Evolutionary conservation across 352 stramenopile species (phyloP).

Genomic region (Phytophthora melonis): DNA sequence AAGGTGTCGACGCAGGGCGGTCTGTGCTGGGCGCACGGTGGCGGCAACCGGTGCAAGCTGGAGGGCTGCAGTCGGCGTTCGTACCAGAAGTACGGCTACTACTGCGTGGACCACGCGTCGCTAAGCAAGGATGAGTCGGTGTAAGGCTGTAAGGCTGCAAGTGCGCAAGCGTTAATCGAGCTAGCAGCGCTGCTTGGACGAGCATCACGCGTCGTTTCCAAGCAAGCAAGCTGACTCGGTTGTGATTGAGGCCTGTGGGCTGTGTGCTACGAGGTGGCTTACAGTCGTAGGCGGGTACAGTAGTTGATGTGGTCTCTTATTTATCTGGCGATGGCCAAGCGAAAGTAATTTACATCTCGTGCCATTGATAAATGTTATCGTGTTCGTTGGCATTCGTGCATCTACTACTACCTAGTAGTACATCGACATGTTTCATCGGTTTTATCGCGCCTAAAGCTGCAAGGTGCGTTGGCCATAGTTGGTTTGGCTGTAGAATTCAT

Average conservation of each 20-base stretch:
- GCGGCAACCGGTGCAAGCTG: conserved; percentile 66
- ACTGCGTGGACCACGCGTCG: conserved; percentile 60
- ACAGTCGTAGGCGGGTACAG: background rate
- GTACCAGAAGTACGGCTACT: conserved; percentile 79
- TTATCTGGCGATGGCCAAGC: background rate
- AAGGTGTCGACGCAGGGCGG: conserved; percentile 69
- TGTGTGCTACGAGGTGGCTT: no score
- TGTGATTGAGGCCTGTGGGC: background rate
- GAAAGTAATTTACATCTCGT: no score
- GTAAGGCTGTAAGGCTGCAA: conserved; percentile 6
- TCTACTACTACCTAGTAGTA: no score
- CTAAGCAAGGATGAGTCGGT: conserved; percentile 22
- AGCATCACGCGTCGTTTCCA: background rate
- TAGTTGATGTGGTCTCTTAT: background rate
- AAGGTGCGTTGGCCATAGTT: no score
- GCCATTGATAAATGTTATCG: no score
- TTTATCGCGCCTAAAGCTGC: no score
- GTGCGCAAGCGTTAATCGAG: background rate
- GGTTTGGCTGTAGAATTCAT: no score
- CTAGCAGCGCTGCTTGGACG: background rate
- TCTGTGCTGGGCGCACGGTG: conserved; percentile 76
- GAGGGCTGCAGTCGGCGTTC: conserved; percentile 67
- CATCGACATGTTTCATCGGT: no score
- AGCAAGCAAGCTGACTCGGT: background rate
- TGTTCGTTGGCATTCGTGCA: no score